Percentiles rank a stretch among this genome's conserved stretches.
Evolutionary conservation across 495 filamentous ascomycete species (phyloP).

Genomic region (Lophiostoma macrostomum): DNA sequence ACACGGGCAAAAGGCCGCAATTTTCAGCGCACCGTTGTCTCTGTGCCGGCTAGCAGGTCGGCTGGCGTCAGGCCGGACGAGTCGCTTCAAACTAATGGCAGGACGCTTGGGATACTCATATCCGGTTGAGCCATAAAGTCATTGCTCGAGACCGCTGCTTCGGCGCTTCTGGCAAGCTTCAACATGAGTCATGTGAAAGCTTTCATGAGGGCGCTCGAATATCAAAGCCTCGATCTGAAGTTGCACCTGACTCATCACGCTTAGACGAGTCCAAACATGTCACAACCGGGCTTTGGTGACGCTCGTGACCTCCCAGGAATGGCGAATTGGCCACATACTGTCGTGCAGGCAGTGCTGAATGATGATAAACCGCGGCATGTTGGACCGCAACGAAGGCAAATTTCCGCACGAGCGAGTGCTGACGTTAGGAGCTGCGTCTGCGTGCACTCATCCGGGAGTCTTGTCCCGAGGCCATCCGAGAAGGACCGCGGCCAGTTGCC

Average conservation of each 20-base stretch:
- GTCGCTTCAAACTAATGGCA: constrained; percentile 10
- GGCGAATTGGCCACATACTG: no score
- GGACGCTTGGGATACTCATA: constrained; percentile 11
- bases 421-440: constrained; percentile 6
- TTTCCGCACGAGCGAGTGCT: constrained; percentile 22
- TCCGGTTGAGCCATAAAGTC: constrained; percentile 6
- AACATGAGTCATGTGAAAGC: no score
- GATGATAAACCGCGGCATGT: constrained; percentile 18
- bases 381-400: no score
- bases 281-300: not conserved
- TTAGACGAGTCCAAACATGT: no score
- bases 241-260: no score
- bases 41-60: constrained; percentile 30
- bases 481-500: not conserved
- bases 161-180: not conserved
- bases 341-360: no score
- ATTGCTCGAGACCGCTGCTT: not conserved
- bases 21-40: constrained; percentile 18
- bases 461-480: constrained; percentile 29
- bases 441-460: constrained; percentile 7
- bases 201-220: no score
- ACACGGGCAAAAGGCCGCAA: constrained; percentile 23
- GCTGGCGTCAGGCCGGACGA: constrained; percentile 1
- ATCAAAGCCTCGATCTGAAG: no score
- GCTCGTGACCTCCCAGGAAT: no score